Percentiles rank a stretch among this genome's conserved stretches.
Evolutionary conservation across 495 filamentous ascomycete genomes (phyloP).

Genomic region (Pyrenopolyporus hunteri): DNA sequence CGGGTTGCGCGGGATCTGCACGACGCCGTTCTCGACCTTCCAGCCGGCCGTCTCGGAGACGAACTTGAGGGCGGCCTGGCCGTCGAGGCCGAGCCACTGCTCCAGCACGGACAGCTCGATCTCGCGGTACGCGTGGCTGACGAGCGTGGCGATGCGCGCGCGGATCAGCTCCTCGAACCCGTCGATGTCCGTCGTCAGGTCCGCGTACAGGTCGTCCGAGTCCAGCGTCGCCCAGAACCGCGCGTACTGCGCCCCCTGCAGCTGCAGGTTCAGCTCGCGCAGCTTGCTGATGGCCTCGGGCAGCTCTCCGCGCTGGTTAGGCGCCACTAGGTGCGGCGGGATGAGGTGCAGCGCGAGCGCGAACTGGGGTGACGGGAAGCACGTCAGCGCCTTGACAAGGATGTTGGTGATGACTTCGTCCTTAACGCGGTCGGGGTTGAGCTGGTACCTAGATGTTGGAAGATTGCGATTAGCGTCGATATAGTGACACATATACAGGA

Average conservation of each 20-base stretch:
- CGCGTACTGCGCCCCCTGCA: conserved; percentile 83
- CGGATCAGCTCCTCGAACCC: conserved; percentile 98
- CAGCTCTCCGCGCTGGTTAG: conserved; percentile 62
- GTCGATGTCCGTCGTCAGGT: conserved; percentile 88
- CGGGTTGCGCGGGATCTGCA: conserved; percentile 85
- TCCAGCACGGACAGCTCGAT: conserved; percentile 77
- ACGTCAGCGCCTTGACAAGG: conserved; percentile 95
- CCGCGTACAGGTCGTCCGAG: conserved; percentile 93
- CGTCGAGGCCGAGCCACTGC: conserved; percentile 83
- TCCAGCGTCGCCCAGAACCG: conserved; percentile 94
- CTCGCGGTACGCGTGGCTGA: conserved; percentile 87
- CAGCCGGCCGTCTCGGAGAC: conserved; percentile 85
- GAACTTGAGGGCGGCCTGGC: conserved; percentile 76
- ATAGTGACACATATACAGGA: background rate
- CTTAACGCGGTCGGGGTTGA: conserved; percentile 97
- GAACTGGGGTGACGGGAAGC: conserved; percentile 97
- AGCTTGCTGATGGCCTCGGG: conserved; percentile 91
- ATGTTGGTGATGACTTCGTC: conserved; percentile 97
- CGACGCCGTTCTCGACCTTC: conserved; percentile 65
- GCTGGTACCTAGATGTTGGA: conserved; percentile 79
- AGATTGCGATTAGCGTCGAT: background rate
- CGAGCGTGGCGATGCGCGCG: conserved; percentile 85
- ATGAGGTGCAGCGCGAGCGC: conserved; percentile 91
- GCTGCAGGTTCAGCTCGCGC: conserved; percentile 77
- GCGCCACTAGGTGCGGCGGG: conserved; percentile 53